Conservation (phyloP, 2,329 filamentous ascomycete species). For the Talaromyces verruculosus region DNA sequence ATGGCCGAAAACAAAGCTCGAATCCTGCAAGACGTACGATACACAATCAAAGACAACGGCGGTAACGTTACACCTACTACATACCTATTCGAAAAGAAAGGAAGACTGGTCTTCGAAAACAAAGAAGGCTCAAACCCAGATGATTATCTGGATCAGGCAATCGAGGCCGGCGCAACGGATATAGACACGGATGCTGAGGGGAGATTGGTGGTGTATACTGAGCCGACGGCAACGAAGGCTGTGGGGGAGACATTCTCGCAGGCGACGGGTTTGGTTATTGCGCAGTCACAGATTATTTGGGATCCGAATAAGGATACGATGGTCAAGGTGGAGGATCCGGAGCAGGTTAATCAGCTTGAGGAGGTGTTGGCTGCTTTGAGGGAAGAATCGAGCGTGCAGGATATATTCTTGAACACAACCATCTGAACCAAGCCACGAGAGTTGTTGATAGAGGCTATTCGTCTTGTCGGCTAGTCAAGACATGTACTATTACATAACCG, state of each 20-base stretch:
- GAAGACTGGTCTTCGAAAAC: conserved; percentile 68
- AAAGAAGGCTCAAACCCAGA: conserved; percentile 60
- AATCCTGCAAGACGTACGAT: conserved; percentile 69
- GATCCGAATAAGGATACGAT: conserved; percentile 77
- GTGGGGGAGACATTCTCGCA: conserved; percentile 65
- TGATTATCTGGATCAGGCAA: conserved; percentile 73
- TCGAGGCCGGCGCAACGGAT: conserved; percentile 74
- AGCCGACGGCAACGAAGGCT: conserved; percentile 63
- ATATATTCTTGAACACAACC: conserved; percentile 69
- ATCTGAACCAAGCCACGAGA: conserved; percentile 21
- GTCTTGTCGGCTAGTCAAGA: not conserved
- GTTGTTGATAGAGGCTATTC: not conserved
- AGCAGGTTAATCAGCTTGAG: conserved; percentile 58
- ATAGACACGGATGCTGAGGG: conserved; percentile 62
- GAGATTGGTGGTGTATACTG: conserved; percentile 68
- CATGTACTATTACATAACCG: not conserved
- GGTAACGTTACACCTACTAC: conserved; percentile 71
- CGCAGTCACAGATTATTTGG: conserved; percentile 80
- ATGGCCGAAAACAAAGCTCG: conserved; percentile 80
- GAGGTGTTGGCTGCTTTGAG: conserved; percentile 56
- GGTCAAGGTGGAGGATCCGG: conserved; percentile 60
- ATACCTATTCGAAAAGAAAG: conserved; percentile 82
- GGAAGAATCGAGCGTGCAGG: conserved; percentile 72
- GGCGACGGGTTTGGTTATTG: conserved; percentile 64
- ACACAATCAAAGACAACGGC: conserved; percentile 68